Conservation (phyloP, 805 yeast species). For the Wickerhamomyces pijperi region DNA sequence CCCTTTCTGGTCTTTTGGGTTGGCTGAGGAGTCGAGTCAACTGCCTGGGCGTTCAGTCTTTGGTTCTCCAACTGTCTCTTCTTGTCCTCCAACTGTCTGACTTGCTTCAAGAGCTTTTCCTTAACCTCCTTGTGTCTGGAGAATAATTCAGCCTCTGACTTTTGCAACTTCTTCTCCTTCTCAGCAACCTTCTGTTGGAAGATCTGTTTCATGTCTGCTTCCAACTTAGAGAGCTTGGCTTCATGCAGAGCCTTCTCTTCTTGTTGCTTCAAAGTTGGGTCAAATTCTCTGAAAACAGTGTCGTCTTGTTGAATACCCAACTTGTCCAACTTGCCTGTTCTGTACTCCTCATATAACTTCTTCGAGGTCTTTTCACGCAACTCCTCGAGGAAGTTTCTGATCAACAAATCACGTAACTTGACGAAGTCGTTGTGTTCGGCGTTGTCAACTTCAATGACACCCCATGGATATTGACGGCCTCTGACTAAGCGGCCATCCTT, state of each 20-base stretch:
- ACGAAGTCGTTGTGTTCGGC: constrained; percentile 89
- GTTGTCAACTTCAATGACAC: constrained; percentile 89
- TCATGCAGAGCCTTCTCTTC: constrained; percentile 91
- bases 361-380: constrained; percentile 77
- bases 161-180: constrained; percentile 94
- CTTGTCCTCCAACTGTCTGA: constrained; percentile 83
- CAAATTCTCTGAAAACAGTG: constrained; percentile 87
- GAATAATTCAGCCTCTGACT: constrained; percentile 92
- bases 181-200: constrained; percentile 94
- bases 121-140: constrained; percentile 95
- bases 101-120: constrained; percentile 81
- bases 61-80: constrained; percentile 67
- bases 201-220: constrained; percentile 90
- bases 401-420: constrained; percentile 75
- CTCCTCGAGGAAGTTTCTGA: constrained; percentile 89
- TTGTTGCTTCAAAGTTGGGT: constrained; percentile 84
- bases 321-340: constrained; percentile 66
- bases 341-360: constrained; percentile 74
- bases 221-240: constrained; percentile 88
- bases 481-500: constrained; percentile 73
- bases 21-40: constrained; percentile 24
- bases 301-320: constrained; percentile 91
- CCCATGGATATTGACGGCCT: constrained; percentile 97
- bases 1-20: constrained; percentile 64
- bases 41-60: constrained; percentile 30